phyloP scores from a whole-genome alignment of 2,329 filamentous ascomycete genomes.

The Exophiala dermatitidis region DNA sequence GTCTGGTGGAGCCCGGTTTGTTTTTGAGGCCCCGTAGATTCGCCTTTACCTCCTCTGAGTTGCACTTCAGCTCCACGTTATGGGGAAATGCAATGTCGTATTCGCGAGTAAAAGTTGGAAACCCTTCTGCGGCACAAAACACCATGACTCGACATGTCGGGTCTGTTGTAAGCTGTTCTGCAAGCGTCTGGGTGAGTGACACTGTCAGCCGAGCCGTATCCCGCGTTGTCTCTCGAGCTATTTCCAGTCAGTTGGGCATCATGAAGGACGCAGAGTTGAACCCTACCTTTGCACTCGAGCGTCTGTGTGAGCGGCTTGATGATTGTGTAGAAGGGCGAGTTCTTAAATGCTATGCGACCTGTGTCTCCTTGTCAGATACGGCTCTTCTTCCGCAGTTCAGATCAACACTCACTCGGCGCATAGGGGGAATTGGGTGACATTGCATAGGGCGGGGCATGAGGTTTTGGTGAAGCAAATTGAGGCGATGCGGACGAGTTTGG shows the following conservation, averaged over 20 bases:
- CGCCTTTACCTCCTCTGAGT: constrained; percentile 79
- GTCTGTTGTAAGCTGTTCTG: constrained; percentile 53
- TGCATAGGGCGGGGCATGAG: constrained; percentile 11
- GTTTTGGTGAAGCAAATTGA: constrained; percentile 20
- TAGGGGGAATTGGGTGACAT: constrained; percentile 11
- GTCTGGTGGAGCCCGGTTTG: constrained; percentile 87
- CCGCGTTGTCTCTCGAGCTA: constrained; percentile 54
- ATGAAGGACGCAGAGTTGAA: not conserved
- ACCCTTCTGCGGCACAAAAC: constrained; percentile 63
- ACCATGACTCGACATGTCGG: constrained; percentile 67
- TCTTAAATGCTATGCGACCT: constrained; percentile 54
- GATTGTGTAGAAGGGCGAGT: constrained; percentile 79
- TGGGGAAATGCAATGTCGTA: constrained; percentile 80
- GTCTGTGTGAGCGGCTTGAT: constrained; percentile 57
- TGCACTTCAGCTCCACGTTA: constrained; percentile 87
- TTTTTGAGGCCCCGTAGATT: constrained; percentile 94
- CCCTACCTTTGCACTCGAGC: constrained; percentile 64
- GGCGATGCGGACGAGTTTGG: constrained; percentile 24
- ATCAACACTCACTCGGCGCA: constrained; percentile 13
- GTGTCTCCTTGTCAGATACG: constrained; percentile 16
- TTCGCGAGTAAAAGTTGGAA: constrained; percentile 48
- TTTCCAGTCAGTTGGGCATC: constrained; percentile 1
- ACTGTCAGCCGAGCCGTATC: constrained; percentile 55
- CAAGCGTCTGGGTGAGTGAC: constrained; percentile 47
- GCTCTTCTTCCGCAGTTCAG: not conserved